phyloP scores from a whole-genome alignment of 2,329 filamentous ascomycete species.

The Colletotrichum sp. region DNA sequence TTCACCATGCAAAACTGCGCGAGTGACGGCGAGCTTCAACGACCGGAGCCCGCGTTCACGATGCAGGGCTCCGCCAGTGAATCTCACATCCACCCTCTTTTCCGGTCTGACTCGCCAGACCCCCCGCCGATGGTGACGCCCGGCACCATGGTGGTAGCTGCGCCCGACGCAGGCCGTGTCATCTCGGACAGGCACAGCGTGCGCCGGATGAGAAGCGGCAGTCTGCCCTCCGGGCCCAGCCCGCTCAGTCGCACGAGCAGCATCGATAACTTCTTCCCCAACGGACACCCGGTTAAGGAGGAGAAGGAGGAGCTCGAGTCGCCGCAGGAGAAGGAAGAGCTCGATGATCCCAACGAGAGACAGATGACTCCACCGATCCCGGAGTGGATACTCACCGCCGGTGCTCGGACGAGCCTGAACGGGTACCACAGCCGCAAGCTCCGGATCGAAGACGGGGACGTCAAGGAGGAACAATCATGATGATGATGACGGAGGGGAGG shows the following conservation, averaged over 20 bases:
- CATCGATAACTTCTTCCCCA: slow-evolving; percentile 48
- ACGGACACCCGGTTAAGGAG: slow-evolving; percentile 25
- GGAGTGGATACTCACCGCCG: slow-evolving; percentile 63
- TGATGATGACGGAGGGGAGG: not conserved
- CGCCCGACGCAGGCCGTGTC: slow-evolving; percentile 70
- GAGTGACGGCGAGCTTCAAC: slow-evolving; percentile 60
- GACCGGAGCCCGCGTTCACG: slow-evolving; percentile 28
- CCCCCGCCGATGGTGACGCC: slow-evolving; percentile 71
- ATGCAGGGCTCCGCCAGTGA: slow-evolving; percentile 53
- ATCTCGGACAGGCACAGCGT: slow-evolving; percentile 60
- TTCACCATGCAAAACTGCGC: slow-evolving; percentile 38
- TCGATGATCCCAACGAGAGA: slow-evolving; percentile 34
- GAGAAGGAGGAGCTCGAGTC: slow-evolving; percentile 26
- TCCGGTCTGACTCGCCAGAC: slow-evolving; percentile 73
- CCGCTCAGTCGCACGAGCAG: slow-evolving; percentile 57
- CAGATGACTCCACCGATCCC: slow-evolving; percentile 66
- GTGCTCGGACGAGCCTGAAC: slow-evolving; percentile 54
- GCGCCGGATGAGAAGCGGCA: slow-evolving; percentile 61
- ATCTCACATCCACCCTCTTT: slow-evolving; percentile 78
- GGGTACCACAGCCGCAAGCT: slow-evolving; percentile 48
- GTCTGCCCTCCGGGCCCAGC: slow-evolving; percentile 51
- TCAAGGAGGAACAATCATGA: slow-evolving; percentile 27
- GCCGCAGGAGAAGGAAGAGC: slow-evolving; percentile 20
- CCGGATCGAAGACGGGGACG: slow-evolving; percentile 22
- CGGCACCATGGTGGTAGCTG: slow-evolving; percentile 74